Percentiles rank a stretch among this genome's conserved stretches.
Conservation (phyloP, 768 basidiomycete genomes). For the Mycena albidolilacea region DNA sequence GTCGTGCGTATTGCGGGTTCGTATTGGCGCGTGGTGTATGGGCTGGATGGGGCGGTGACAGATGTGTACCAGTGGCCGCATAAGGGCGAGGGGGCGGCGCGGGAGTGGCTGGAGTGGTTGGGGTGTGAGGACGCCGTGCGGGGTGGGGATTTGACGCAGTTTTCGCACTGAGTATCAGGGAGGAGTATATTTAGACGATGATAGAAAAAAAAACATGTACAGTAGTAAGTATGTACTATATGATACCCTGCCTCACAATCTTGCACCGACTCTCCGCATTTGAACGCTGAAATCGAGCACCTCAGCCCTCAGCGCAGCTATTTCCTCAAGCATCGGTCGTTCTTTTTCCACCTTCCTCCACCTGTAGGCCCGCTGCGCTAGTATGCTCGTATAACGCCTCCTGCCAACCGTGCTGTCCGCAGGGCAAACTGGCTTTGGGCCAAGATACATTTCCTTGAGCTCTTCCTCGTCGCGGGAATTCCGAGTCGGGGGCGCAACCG, state of each 20-base stretch:
- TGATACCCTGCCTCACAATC: background rate
- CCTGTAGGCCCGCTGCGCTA: background rate
- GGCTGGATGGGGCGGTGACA: constrained; percentile 48
- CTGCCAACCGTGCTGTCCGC: too few relatives aligned
- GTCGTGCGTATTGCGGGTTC: constrained; percentile 67
- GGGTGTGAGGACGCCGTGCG: constrained; percentile 70
- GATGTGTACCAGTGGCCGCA: constrained; percentile 73
- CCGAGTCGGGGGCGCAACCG: too few relatives aligned
- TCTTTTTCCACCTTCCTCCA: background rate
- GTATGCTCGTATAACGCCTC: background rate
- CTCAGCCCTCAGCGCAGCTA: background rate
- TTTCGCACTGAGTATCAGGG: background rate
- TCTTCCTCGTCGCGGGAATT: background rate
- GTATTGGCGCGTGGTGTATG: constrained; percentile 66
- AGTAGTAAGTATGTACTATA: background rate
- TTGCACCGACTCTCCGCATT: background rate
- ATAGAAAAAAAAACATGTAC: background rate
- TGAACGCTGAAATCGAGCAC: background rate
- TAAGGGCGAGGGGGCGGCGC: constrained; percentile 60
- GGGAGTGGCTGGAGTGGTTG: constrained; percentile 76
- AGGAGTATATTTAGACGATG: background rate
- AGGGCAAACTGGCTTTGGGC: background rate
- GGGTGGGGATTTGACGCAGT: constrained; percentile 19
- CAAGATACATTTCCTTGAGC: background rate
- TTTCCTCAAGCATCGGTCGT: too few relatives aligned